Evolutionary conservation across 2,329 filamentous ascomycete genomes (phyloP).

Genomic region (Chaetomiaceae sp.): DNA sequence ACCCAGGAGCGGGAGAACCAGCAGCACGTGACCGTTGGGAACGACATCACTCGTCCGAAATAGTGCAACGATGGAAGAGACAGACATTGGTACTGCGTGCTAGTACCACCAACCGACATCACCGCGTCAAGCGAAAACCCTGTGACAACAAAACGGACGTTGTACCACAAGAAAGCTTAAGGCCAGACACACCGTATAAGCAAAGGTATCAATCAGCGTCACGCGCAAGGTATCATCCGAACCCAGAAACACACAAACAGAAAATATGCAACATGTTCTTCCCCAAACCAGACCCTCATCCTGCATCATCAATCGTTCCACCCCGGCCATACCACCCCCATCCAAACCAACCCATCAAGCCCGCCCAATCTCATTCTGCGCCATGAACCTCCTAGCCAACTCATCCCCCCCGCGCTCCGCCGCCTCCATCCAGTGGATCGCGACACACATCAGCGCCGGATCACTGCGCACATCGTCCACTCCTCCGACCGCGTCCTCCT

Average conservation of each 20-base stretch:
- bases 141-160: too few species aligned
- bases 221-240: not conserved
- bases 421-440: constrained; percentile 95
- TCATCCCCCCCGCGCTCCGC: constrained; percentile 81
- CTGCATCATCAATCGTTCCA: too few species aligned
- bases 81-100: too few species aligned
- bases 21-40: too few species aligned
- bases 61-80: too few species aligned
- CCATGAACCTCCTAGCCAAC: constrained; percentile 73
- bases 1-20: too few species aligned
- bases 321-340: too few species aligned
- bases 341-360: constrained; percentile 15
- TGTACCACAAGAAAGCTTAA: not conserved
- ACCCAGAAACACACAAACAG: not conserved
- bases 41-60: too few species aligned
- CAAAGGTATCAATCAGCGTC: not conserved
- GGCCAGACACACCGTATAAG: not conserved
- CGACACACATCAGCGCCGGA: constrained; percentile 84
- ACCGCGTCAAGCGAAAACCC: too few species aligned
- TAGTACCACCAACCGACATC: too few species aligned
- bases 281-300: not conserved
- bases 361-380: constrained; percentile 45
- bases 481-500: constrained; percentile 25
- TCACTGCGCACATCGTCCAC: constrained; percentile 60
- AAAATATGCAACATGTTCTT: not conserved